A percentile compares a stretch with the other conserved stretches of the same genome.
These are phyloP conservation scores for Dissophora ornata DNA, from an alignment of 192 early-diverging fungal species.

Conservation along the genomic window DNA sequence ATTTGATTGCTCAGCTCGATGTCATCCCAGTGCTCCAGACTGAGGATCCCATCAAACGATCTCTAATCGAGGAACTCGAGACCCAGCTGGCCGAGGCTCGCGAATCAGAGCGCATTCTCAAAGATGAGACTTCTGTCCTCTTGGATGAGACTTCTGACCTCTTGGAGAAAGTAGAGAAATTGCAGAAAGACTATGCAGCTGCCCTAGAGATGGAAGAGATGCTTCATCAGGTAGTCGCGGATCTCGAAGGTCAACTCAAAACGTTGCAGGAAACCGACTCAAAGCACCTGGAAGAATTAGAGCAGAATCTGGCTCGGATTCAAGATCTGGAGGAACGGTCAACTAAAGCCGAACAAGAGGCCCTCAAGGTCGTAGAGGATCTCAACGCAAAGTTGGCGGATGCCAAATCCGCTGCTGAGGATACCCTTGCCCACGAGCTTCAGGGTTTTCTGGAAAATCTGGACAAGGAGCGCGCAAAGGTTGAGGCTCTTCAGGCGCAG, in stretches of 20 bases:
- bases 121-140: constrained; percentile 16
- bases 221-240: constrained; percentile 30
- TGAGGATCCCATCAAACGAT: neutral
- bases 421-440: constrained; percentile 22
- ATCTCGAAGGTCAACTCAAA: constrained; percentile 32
- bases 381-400: constrained; percentile 38
- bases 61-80: constrained; percentile 16
- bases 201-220: constrained; percentile 42
- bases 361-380: constrained; percentile 26
- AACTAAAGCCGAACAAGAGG: constrained; percentile 43
- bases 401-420: constrained; percentile 24
- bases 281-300: constrained; percentile 26
- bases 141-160: constrained; percentile 14
- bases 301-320: constrained; percentile 33
- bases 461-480: constrained; percentile 44
- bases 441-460: constrained; percentile 37
- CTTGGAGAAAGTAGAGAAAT: constrained; percentile 25
- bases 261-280: constrained; percentile 13
- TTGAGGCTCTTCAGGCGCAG: constrained; percentile 33
- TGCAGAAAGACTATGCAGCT: constrained; percentile 13
- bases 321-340: constrained; percentile 46
- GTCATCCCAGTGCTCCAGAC: neutral
- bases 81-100: constrained; percentile 22
- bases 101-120: constrained; percentile 27
- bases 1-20: constrained; percentile 10